Evolutionary conservation across 495 filamentous ascomycete genomes (phyloP).

Genomic region (Pseudevernia furfuracea): DNA sequence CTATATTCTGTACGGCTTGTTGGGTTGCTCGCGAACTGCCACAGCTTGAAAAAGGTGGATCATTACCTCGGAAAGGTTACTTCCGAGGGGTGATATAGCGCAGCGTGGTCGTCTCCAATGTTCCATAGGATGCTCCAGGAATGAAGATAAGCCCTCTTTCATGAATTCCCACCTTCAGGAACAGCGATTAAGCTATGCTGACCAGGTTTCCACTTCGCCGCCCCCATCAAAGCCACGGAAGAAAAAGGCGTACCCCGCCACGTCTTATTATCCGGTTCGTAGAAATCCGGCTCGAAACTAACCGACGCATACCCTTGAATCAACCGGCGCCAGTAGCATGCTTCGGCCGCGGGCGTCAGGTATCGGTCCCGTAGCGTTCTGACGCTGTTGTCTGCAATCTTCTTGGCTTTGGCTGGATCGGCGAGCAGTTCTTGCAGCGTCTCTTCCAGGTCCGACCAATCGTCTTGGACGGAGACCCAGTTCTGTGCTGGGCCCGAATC

Average conservation of each 20-base stretch:
- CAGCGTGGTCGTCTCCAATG: not conserved
- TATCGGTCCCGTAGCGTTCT: conserved; percentile 51
- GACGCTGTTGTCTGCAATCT: conserved; percentile 49
- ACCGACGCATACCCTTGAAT: conserved; percentile 42
- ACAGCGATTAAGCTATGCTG: not conserved
- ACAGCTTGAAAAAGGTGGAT: no score
- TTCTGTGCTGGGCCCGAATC: conserved; percentile 50
- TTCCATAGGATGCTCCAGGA: not conserved
- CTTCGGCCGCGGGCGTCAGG: conserved; percentile 52
- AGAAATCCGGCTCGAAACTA: conserved; percentile 38
- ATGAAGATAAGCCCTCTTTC: not conserved
- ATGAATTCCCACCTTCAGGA: not conserved
- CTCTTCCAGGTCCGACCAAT: conserved; percentile 47
- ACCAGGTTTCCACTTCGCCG: conserved; percentile 16
- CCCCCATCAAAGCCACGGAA: conserved; percentile 24
- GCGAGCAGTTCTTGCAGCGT: conserved; percentile 46
- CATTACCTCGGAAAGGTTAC: no score
- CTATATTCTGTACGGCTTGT: no score
- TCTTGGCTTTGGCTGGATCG: conserved; percentile 42
- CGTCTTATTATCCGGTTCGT: conserved; percentile 30
- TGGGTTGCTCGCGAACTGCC: no score
- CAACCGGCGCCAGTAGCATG: conserved; percentile 54
- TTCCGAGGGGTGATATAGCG: no score
- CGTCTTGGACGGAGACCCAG: conserved; percentile 47
- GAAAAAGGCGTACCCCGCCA: conserved; percentile 36